A percentile compares a stretch with the other conserved stretches of the same genome.
Conservation (phyloP, 768 basidiomycete genomes). For the Candolleomyces efflorescens region DNA sequence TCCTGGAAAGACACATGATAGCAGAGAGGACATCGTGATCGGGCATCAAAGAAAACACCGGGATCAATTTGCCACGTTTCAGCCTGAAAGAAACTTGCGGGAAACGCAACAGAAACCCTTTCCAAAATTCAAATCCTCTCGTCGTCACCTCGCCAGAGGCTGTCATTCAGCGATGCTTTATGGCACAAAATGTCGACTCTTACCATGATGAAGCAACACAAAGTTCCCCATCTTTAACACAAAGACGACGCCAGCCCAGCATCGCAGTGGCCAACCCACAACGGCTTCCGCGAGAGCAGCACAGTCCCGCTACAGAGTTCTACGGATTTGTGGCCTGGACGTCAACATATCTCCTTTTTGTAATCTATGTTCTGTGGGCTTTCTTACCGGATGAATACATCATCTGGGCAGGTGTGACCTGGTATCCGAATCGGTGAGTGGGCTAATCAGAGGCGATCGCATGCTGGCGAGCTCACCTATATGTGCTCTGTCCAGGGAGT, state of each 20-base stretch:
- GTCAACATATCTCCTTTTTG: constrained; percentile 66
- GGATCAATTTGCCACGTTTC: too few relatives aligned
- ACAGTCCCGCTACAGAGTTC: constrained; percentile 76
- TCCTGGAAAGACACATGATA: too few relatives aligned
- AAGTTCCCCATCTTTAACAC: not conserved
- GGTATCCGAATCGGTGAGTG: constrained; percentile 84
- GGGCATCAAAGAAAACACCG: too few relatives aligned
- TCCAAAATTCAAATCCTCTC: too few relatives aligned
- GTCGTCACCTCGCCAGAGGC: not conserved
- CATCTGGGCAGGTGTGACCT: constrained; percentile 59
- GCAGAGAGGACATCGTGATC: too few relatives aligned
- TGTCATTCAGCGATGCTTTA: not conserved
- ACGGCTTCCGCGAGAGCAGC: constrained; percentile 27
- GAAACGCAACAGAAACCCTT: too few relatives aligned
- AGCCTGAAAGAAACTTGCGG: too few relatives aligned
- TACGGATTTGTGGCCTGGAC: constrained; percentile 91
- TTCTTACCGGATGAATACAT: constrained; percentile 72
- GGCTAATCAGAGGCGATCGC: not conserved
- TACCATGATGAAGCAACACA: not conserved
- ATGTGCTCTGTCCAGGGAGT: constrained; percentile 53
- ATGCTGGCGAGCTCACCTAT: not conserved
- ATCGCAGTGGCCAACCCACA: constrained; percentile 6
- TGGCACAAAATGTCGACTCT: not conserved
- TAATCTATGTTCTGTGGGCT: constrained; percentile 76
- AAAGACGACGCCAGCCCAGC: not conserved